phyloP scores from a whole-genome alignment of 805 yeast genomes.

The Spencermartinsiella europaea region DNA sequence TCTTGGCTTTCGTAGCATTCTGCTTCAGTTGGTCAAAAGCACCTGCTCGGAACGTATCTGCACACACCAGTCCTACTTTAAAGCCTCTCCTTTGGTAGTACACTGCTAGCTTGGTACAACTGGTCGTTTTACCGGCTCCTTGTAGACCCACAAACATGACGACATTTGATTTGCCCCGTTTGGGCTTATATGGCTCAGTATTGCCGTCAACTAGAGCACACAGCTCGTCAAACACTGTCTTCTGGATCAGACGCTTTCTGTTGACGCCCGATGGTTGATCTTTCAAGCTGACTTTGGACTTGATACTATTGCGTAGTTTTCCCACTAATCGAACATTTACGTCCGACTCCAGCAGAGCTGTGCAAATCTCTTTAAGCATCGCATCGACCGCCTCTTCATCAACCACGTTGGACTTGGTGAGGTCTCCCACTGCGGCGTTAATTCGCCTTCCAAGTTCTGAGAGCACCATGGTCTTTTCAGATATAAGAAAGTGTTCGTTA shows the following conservation, averaged over 20 bases:
- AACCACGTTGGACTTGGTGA: slow-evolving; percentile 49
- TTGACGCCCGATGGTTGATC: slow-evolving; percentile 54
- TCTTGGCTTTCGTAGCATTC: slow-evolving; percentile 90
- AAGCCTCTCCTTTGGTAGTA: slow-evolving; percentile 90
- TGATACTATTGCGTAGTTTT: slow-evolving; percentile 66
- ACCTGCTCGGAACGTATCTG: slow-evolving; percentile 99
- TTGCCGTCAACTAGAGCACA: slow-evolving; percentile 75
- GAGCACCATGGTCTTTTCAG: slow-evolving; percentile 57
- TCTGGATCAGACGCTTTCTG: slow-evolving; percentile 77
- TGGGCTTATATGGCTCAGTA: slow-evolving; percentile 66
- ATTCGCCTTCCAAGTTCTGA: slow-evolving; percentile 76
- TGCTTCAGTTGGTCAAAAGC: slow-evolving; percentile 98
- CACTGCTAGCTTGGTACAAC: slow-evolving; percentile 94
- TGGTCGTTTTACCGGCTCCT: slow-evolving; percentile 98
- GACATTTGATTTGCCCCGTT: slow-evolving; percentile 71
- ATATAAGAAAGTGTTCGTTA: too few relatives aligned
- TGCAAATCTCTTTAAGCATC: slow-evolving; percentile 82
- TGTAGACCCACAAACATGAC: slow-evolving; percentile 98
- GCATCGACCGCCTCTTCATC: slow-evolving; percentile 61
- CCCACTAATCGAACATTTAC: slow-evolving; percentile 85
- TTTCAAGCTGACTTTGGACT: slow-evolving; percentile 47
- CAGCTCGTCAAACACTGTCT: slow-evolving; percentile 90
- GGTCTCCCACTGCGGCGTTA: slow-evolving; percentile 64
- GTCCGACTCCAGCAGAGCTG: slow-evolving; percentile 89
- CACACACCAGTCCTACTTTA: slow-evolving; percentile 95